Percentiles rank a stretch among this genome's conserved stretches.
phyloP scores from a whole-genome alignment of 2,329 filamentous ascomycete genomes.

The Cryoendolithus antarcticus region DNA sequence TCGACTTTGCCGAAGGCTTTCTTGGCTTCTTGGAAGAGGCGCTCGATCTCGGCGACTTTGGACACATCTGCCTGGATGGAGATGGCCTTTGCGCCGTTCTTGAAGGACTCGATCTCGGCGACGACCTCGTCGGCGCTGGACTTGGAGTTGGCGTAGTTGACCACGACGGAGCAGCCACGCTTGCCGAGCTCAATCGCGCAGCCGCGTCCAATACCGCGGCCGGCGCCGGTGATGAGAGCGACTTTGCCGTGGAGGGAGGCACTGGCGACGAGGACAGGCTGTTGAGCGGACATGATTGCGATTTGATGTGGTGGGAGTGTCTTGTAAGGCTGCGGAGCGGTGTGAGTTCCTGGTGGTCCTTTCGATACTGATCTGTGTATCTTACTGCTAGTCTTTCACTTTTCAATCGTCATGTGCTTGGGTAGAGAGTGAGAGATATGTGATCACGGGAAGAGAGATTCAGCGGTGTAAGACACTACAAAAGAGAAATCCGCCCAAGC shows the following conservation, averaged over 20 bases:
- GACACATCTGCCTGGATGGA: conserved; percentile 48
- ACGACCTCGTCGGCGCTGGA: conserved; percentile 36
- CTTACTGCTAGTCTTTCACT: too few relatives aligned
- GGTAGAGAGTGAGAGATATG: too few relatives aligned
- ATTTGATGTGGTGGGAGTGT: not conserved
- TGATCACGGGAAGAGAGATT: too few relatives aligned
- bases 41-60: conserved; percentile 45
- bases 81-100: conserved; percentile 39
- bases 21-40: conserved; percentile 38
- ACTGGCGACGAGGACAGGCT: conserved; percentile 30
- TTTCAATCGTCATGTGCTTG: too few relatives aligned
- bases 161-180: conserved; percentile 51
- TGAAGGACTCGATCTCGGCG: conserved; percentile 32
- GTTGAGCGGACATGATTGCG: conserved; percentile 16
- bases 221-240: conserved; percentile 53
- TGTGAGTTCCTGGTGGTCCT: too few relatives aligned
- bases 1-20: conserved; percentile 31
- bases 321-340: too few relatives aligned
- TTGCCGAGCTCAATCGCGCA: conserved; percentile 56
- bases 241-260: conserved; percentile 41
- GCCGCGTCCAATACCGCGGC: conserved; percentile 54
- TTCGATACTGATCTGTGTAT: too few relatives aligned
- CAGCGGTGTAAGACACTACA: too few relatives aligned
- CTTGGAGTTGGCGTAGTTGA: conserved; percentile 51
- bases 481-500: too few relatives aligned